Conservation (phyloP, 495 filamentous ascomycete genomes). For the Penicillium daleae region DNA sequence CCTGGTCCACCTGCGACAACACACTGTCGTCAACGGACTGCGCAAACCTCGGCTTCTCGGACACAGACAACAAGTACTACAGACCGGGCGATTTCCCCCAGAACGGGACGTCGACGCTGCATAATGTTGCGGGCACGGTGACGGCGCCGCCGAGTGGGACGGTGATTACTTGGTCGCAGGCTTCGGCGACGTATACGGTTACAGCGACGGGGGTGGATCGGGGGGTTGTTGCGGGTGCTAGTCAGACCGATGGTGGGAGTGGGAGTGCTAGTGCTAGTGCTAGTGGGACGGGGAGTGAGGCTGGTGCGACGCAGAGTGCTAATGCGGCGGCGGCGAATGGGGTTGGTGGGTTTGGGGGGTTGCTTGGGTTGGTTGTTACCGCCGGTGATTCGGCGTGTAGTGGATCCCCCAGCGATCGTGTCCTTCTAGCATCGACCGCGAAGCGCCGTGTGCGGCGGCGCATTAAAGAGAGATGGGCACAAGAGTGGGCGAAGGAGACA, state of each 20-base stretch:
- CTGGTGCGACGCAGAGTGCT: conserved; percentile 20
- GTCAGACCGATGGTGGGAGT: conserved; percentile 23
- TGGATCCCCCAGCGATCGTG: too few species aligned
- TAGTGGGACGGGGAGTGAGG: conserved; percentile 20
- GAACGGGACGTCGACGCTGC: conserved; percentile 28
- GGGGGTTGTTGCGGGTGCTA: conserved; percentile 24
- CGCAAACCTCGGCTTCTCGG: conserved; percentile 25
- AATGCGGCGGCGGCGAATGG: conserved; percentile 16
- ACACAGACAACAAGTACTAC: conserved; percentile 31
- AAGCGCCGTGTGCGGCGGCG: too few species aligned
- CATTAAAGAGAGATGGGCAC: too few species aligned
- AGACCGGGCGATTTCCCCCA: conserved; percentile 26
- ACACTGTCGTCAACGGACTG: conserved; percentile 16
- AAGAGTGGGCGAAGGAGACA: too few species aligned
- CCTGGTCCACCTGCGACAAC: conserved; percentile 31
- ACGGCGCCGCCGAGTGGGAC: conserved; percentile 30
- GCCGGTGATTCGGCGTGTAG: too few species aligned
- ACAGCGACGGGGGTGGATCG: conserved; percentile 31
- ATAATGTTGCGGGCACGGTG: conserved; percentile 30
- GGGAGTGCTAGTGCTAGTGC: conserved; percentile 22
- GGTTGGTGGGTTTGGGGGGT: conserved; percentile 12
- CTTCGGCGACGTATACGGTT: conserved; percentile 29
- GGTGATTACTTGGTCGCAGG: conserved; percentile 33
- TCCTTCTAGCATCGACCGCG: too few species aligned
- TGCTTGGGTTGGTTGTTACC: conserved; percentile 5